These are phyloP conservation scores for Blastobotrys illinoisensis DNA, from an alignment of 1,139 yeast genomes.

Conservation along the genomic window DNA sequence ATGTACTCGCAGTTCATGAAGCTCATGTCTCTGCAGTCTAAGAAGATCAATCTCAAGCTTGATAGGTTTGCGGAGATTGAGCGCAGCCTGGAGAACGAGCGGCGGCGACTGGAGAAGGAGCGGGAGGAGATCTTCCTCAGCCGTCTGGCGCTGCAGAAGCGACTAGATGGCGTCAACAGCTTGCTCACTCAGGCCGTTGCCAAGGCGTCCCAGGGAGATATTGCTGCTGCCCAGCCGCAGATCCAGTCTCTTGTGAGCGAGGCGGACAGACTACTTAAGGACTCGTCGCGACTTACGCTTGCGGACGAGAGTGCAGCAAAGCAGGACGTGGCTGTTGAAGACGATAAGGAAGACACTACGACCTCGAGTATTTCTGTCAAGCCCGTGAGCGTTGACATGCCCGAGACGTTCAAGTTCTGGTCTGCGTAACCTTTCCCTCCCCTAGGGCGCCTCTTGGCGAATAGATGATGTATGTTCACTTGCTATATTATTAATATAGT, in stretches of 20 bases:
- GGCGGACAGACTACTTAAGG: constrained; percentile 22
- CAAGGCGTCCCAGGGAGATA: constrained; percentile 29
- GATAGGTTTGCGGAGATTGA: constrained; percentile 67
- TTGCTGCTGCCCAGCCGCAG: constrained; percentile 7
- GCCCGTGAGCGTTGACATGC: constrained; percentile 74
- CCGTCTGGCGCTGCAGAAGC: constrained; percentile 63
- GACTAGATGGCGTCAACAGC: constrained; percentile 48
- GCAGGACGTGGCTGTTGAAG: constrained; percentile 12
- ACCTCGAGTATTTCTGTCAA: constrained; percentile 34
- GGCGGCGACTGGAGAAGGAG: constrained; percentile 64
- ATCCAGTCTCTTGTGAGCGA: constrained; percentile 19
- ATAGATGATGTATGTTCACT: neutral
- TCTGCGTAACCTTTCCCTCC: constrained; percentile 40
- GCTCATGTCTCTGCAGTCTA: constrained; percentile 65
- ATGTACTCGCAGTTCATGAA: constrained; percentile 45
- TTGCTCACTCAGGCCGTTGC: constrained; percentile 45
- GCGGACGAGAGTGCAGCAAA: constrained; percentile 12
- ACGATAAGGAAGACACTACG: constrained; percentile 6
- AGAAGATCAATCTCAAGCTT: constrained; percentile 73
- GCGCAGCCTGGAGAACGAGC: constrained; percentile 70
- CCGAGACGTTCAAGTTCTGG: constrained; percentile 83
- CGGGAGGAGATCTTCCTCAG: constrained; percentile 81
- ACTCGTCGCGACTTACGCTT: constrained; percentile 18
- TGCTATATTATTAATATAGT: neutral
- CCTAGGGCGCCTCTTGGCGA: neutral